Percentiles rank a stretch among this genome's conserved stretches.
phyloP scores from a whole-genome alignment of 805 yeast genomes.

The Ogataea trehalophila region DNA sequence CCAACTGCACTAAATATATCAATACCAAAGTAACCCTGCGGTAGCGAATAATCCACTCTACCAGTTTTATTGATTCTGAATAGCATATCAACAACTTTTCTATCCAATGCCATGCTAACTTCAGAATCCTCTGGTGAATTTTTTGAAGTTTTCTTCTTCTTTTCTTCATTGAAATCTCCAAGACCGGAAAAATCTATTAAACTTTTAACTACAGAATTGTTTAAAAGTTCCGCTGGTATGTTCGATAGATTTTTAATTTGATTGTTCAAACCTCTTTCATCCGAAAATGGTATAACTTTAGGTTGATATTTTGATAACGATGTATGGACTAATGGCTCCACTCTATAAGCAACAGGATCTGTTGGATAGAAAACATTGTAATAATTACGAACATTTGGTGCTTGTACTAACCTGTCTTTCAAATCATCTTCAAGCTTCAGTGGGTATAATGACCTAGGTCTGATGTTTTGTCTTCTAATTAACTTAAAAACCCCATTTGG shows the following conservation, averaged over 20 bases:
- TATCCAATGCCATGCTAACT: constrained; percentile 20
- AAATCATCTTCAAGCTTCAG: constrained; percentile 1
- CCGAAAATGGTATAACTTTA: constrained; percentile 51
- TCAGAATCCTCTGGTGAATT: constrained; percentile 5
- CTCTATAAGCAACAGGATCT: constrained; percentile 85
- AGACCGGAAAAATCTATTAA: constrained; percentile 15
- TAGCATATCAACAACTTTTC: constrained; percentile 33
- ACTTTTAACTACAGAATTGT: constrained; percentile 23
- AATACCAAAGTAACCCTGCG: constrained; percentile 74
- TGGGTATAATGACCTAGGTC: constrained; percentile 30
- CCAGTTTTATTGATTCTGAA: constrained; percentile 60
- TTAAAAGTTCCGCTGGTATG: constrained; percentile 20
- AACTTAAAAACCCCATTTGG: constrained; percentile 86
- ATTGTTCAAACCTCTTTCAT: constrained; percentile 41
- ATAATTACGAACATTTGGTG: constrained; percentile 59
- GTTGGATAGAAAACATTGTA: constrained; percentile 87
- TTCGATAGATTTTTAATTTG: constrained; percentile 16
- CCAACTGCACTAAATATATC: constrained; percentile 76
- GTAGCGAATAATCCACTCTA: constrained; percentile 75
- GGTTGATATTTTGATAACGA: constrained; percentile 48
- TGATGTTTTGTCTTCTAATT: constrained; percentile 58
- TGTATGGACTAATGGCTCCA: constrained; percentile 74
- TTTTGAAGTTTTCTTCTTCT: not conserved
- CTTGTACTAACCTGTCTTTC: constrained; percentile 19
- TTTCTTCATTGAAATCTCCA: constrained; percentile 2